phyloP scores from a whole-genome alignment of 1,284 basidiomycete genomes.

The Xerocomus cyaneibrunnescens region DNA sequence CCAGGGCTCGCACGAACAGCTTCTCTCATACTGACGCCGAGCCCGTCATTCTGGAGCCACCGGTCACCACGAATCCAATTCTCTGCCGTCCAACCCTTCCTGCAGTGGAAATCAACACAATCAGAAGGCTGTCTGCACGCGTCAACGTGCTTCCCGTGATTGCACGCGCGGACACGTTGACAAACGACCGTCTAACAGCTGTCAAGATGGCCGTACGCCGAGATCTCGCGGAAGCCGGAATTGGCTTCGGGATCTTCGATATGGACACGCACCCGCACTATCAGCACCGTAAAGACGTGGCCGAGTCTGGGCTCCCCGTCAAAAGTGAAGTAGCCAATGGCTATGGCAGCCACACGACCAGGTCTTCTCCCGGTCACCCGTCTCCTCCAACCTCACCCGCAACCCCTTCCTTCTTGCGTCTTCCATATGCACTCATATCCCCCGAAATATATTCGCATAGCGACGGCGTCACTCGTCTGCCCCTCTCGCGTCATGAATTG shows the following conservation, averaged over 20 bases:
- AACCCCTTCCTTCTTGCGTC: slow-evolving; percentile 53
- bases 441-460: slow-evolving; percentile 78
- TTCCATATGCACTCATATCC: slow-evolving; percentile 78
- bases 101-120: slow-evolving; percentile 83
- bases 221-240: slow-evolving; percentile 76
- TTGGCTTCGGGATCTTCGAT: slow-evolving; percentile 84
- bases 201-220: slow-evolving; percentile 75
- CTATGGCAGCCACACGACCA: slow-evolving; percentile 49
- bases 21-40: slow-evolving; percentile 68
- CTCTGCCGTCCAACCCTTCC: slow-evolving; percentile 64
- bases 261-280: slow-evolving; percentile 55
- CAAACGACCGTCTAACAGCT: slow-evolving; percentile 79
- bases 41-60: slow-evolving; percentile 75
- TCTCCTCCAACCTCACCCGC: slow-evolving; percentile 66
- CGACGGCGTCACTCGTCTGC: slow-evolving; percentile 62
- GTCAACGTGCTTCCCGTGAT: slow-evolving; percentile 97
- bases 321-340: slow-evolving; percentile 49
- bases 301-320: slow-evolving; percentile 39
- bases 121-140: slow-evolving; percentile 84
- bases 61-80: slow-evolving; percentile 67
- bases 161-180: slow-evolving; percentile 88
- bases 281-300: slow-evolving; percentile 41
- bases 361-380: slow-evolving; percentile 44
- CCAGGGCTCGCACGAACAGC: slow-evolving; percentile 63
- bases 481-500: slow-evolving; percentile 62